These are phyloP conservation scores for Boletus fagicola DNA, from an alignment of 768 basidiomycete species.

Conservation along the genomic window DNA sequence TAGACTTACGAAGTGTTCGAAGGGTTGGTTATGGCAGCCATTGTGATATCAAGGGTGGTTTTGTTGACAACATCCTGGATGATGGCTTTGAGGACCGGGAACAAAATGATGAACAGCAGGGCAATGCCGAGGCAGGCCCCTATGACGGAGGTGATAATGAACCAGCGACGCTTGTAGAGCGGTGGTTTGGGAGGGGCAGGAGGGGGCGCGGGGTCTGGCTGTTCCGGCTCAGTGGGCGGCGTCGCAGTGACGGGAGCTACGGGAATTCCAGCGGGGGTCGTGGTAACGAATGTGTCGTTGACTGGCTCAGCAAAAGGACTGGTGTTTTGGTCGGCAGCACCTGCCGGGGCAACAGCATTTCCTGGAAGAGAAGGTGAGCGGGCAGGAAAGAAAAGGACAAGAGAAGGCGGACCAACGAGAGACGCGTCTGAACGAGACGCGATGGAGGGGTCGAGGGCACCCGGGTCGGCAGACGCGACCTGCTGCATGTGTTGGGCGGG, in stretches of 20 bases:
- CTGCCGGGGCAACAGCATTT: conserved; percentile 10
- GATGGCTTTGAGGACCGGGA: conserved; percentile 66
- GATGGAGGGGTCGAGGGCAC: background rate
- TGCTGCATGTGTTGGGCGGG: conserved; percentile 1
- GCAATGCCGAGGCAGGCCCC: conserved; percentile 53
- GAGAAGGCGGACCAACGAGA: conserved; percentile 7
- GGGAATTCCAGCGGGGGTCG: conserved; percentile 8
- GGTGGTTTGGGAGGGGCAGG: conserved; percentile 31
- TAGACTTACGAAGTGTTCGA: conserved; percentile 54
- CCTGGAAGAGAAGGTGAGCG: conserved; percentile 3
- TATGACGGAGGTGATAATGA: conserved; percentile 58
- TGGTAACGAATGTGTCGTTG: conserved; percentile 2
- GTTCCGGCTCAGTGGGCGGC: background rate
- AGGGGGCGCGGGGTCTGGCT: conserved; percentile 1
- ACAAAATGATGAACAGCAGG: conserved; percentile 64
- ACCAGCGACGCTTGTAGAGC: conserved; percentile 61
- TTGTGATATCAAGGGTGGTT: conserved; percentile 51
- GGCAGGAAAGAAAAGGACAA: background rate
- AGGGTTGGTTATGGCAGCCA: conserved; percentile 50
- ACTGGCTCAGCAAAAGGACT: conserved; percentile 15
- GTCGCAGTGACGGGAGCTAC: background rate
- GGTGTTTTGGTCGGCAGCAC: background rate
- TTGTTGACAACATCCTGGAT: conserved; percentile 62
- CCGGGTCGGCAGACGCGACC: background rate
- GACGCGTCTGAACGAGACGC: conserved; percentile 16